Conservation (phyloP, 202 grass and related monocot species). For the Panicum virgatum region DNA sequence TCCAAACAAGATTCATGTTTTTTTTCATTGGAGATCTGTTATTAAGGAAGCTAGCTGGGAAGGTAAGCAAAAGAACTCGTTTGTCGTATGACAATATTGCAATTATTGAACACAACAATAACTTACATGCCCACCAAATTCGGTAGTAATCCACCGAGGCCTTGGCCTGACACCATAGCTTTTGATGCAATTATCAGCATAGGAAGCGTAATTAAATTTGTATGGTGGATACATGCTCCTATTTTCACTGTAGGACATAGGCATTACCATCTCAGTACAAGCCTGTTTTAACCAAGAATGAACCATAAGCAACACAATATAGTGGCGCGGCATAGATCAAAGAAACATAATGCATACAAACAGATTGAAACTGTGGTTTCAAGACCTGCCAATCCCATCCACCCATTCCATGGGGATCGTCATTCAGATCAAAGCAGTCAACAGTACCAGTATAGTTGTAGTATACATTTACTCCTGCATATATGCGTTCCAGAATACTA, state of each 20-base stretch:
- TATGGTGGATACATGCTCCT: slow-evolving; percentile 79
- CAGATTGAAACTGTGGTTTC: background rate
- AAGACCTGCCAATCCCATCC: slow-evolving; percentile 92
- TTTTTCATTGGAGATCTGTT: background rate
- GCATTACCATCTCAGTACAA: slow-evolving; percentile 99
- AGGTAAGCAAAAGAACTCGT: background rate
- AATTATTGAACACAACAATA: slow-evolving; percentile 1
- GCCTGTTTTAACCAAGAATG: slow-evolving; percentile 58
- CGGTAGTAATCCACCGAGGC: slow-evolving; percentile 73
- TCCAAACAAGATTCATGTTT: background rate
- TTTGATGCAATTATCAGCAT: slow-evolving; percentile 55
- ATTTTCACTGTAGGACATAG: slow-evolving; percentile 68
- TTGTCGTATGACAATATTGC: background rate
- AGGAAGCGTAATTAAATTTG: slow-evolving; percentile 70
- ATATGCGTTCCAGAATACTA: slow-evolving; percentile 67
- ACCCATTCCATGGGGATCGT: slow-evolving; percentile 97
- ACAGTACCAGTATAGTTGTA: slow-evolving; percentile 86
- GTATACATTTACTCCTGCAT: slow-evolving; percentile 87
- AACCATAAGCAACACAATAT: slow-evolving; percentile 23
- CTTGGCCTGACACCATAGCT: slow-evolving; percentile 75
- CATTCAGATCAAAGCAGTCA: slow-evolving; percentile 84
- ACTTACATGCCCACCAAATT: slow-evolving; percentile 97
- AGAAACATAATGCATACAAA: background rate
- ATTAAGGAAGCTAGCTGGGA: background rate
- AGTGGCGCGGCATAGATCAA: background rate